Conservation (phyloP, 352 stramenopile genomes). For the Globisporangium mamillatum region DNA sequence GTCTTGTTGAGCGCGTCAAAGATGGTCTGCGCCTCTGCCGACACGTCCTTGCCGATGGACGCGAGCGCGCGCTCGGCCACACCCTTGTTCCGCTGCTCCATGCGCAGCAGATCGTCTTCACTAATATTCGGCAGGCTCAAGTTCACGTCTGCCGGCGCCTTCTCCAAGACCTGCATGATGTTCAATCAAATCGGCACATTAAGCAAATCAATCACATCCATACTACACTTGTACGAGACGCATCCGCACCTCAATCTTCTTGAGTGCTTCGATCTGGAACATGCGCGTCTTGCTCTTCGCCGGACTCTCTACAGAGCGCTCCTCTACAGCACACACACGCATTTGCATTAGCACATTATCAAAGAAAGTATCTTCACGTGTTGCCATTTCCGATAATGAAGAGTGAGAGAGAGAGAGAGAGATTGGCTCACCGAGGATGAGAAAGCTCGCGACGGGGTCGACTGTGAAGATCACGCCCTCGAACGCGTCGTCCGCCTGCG, state of each 20-base stretch:
- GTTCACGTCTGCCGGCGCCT: constrained; percentile 43
- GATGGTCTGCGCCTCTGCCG: constrained; percentile 65
- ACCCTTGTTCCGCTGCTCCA: constrained; percentile 77
- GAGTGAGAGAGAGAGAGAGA: background rate
- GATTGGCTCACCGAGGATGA: constrained; percentile 55
- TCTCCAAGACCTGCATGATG: constrained; percentile 37
- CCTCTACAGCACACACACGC: constrained; percentile 34
- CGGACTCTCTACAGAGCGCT: constrained; percentile 32
- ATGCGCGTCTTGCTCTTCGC: constrained; percentile 71
- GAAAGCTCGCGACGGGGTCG: constrained; percentile 74
- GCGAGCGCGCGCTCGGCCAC: constrained; percentile 66
- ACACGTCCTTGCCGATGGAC: constrained; percentile 79
- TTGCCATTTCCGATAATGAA: background rate
- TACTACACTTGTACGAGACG: background rate
- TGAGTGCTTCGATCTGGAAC: constrained; percentile 65
- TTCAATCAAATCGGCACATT: background rate
- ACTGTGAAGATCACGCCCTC: constrained; percentile 80
- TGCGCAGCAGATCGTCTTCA: constrained; percentile 66
- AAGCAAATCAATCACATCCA: background rate
- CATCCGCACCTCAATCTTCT: constrained; percentile 51
- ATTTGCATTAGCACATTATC: background rate
- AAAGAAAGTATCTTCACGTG: constrained; percentile 1
- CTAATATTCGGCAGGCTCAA: constrained; percentile 49
- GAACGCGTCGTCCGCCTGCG: constrained; percentile 40
- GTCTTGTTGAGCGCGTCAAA: constrained; percentile 90